Base-by-base conservation (phyloP, 495 filamentous ascomycete genomes). In the Trichoderma asperelloides region DNA sequence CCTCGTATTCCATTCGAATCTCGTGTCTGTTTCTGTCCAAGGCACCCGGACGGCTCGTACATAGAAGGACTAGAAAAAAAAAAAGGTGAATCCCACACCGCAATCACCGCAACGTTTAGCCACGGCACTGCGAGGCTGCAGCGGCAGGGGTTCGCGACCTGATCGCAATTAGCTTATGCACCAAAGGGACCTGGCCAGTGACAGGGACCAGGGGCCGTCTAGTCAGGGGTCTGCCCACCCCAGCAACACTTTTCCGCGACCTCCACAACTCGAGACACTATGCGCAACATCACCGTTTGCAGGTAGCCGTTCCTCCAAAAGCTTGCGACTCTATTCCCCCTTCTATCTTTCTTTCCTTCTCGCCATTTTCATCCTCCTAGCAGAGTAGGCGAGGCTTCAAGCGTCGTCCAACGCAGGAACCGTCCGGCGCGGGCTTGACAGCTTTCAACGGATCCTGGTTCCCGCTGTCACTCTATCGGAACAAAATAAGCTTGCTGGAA, bases 181-280 rank as follows among this genome's bases (percentile, higher is more conserved):
- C 25, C 55, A 60, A 60, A 60, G 25, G 30, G 25, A 2, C 55
- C 55, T 60, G 55, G 27, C 55, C 27, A 30, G 55, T 25, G 55
- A 60, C 55, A 60, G 55, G 55, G 55, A 12, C 25, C 25, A 30
- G 55, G 55, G 23, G 16, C 3, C 4, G 11, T 60, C 55, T 60
- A 30, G 55, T 60, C 55, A 60, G 55, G 55, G 55, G 55, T 60
- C 55, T 57, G 49, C 55, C 55, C 6, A 7, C 55, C 55, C 55
- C 55, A 60, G 55, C 55, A 30, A 65, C 64, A 28, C 40, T 21
- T 51, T 51, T 45, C 64, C 45, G 62, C 12, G 33, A 64, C 62
- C 62, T 64, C 33, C 66, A 37, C 40, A 62, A 47, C 66, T 77
- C 74, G 77, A 82, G 78, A 82, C 79, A 76, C 75, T 75, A 78